These are phyloP conservation scores for Stemphylium lycopersici DNA, from an alignment of 2,329 filamentous ascomycete species.

Conservation along the genomic window DNA sequence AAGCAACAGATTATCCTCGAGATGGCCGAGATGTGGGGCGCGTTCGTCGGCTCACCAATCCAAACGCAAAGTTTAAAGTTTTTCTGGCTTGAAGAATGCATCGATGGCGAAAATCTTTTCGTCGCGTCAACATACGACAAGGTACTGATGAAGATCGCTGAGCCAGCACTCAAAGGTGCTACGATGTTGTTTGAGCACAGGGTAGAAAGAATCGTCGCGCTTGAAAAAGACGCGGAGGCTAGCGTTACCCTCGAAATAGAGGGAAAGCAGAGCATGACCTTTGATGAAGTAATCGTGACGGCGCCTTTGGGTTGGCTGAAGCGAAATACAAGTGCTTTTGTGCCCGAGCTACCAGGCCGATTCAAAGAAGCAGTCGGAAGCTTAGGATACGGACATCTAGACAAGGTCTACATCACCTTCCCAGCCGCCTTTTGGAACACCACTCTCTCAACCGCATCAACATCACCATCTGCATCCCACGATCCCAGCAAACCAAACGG, in stretches of 20 bases:
- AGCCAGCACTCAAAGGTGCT: constrained; percentile 61
- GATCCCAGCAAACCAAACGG: constrained; percentile 42
- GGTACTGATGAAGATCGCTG: constrained; percentile 65
- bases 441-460: background rate
- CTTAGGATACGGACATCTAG: constrained; percentile 72
- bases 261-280: constrained; percentile 56
- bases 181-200: constrained; percentile 58
- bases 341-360: constrained; percentile 63
- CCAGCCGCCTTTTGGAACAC: constrained; percentile 75
- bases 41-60: constrained; percentile 71
- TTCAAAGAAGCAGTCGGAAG: constrained; percentile 66
- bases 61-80: constrained; percentile 72
- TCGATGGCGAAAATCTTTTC: constrained; percentile 72
- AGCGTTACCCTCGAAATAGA: constrained; percentile 52
- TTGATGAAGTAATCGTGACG: constrained; percentile 73
- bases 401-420: constrained; percentile 71
- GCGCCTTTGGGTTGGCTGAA: constrained; percentile 66
- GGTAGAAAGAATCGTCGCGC: constrained; percentile 53
- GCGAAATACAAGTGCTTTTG: constrained; percentile 56
- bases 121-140: constrained; percentile 66
- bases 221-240: constrained; percentile 21
- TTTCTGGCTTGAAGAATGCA: constrained; percentile 79
- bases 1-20: constrained; percentile 59
- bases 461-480: constrained; percentile 8
- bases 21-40: constrained; percentile 71